Percentiles rank a stretch among this genome's conserved stretches.
phyloP scores from a whole-genome alignment of 2,329 filamentous ascomycete genomes.

The Colletotrichum sp. region DNA sequence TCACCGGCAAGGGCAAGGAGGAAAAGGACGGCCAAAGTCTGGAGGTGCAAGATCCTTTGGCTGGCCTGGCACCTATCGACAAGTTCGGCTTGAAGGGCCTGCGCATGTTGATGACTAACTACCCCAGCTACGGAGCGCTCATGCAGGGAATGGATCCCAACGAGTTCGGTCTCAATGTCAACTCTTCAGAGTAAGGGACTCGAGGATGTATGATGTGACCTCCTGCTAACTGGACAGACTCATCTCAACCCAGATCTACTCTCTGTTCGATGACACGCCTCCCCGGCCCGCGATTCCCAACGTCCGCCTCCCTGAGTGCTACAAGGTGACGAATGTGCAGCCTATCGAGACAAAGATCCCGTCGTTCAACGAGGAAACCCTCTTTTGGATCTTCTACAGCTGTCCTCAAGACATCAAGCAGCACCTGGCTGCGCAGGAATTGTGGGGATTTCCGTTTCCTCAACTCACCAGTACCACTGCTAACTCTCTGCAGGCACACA shows the following conservation, averaged over 20 bases:
- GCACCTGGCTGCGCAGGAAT: conserved; percentile 65
- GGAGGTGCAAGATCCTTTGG: conserved; percentile 61
- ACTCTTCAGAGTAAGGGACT: conserved; percentile 58
- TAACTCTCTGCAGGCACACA: conserved; percentile 50
- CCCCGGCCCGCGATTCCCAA: conserved; percentile 63
- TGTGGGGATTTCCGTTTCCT: conserved; percentile 50
- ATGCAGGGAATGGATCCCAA: conserved; percentile 64
- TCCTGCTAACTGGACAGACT: conserved; percentile 40
- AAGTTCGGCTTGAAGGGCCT: conserved; percentile 71
- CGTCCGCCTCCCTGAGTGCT: conserved; percentile 68
- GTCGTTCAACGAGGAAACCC: conserved; percentile 71
- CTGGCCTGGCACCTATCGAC: conserved; percentile 66
- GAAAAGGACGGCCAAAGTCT: conserved; percentile 42
- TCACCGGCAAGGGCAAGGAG: conserved; percentile 45
- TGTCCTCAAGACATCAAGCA: conserved; percentile 68
- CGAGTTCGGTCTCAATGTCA: conserved; percentile 62
- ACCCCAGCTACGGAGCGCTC: conserved; percentile 66
- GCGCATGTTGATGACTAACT: conserved; percentile 67
- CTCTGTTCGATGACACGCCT: conserved; percentile 64
- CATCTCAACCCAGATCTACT: conserved; percentile 65
- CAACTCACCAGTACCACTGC: too few relatives aligned
- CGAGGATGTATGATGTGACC: neutral
- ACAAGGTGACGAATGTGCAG: conserved; percentile 70
- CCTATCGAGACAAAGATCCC: conserved; percentile 69
- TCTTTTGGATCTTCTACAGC: conserved; percentile 75